Evolutionary conservation across 148 eudicot genomes (phyloP).

Genomic region (Cornus controversa): DNA sequence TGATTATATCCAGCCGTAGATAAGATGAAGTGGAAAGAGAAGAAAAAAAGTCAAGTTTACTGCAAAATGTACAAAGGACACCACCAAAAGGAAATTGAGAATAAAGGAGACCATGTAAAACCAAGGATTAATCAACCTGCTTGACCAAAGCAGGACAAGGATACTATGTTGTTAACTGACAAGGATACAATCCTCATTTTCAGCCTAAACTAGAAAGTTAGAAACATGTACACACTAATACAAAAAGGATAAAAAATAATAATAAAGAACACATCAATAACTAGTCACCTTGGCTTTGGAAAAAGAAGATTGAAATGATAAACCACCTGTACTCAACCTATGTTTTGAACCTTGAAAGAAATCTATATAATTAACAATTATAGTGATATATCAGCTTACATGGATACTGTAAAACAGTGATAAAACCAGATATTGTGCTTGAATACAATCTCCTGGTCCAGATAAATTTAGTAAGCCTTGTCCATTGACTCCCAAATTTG

Average conservation of each 20-base stretch:
- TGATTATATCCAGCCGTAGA: too few relatives aligned
- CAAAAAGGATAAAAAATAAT: neutral
- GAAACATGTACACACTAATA: neutral
- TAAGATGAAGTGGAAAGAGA: too few relatives aligned
- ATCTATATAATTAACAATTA: neutral
- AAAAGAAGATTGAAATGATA: neutral
- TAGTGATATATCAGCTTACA: constrained; percentile 48
- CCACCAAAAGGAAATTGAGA: too few relatives aligned
- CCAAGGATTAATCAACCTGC: neutral
- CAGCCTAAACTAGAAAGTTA: neutral
- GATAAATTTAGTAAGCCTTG: constrained; percentile 90
- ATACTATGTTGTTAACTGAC: neutral
- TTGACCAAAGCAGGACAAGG: neutral
- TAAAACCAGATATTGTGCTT: constrained; percentile 90
- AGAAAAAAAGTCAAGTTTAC: too few relatives aligned
- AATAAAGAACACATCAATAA: neutral
- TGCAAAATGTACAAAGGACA: too few relatives aligned
- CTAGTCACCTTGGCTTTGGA: neutral
- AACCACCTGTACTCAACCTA: neutral
- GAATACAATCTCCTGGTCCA: constrained; percentile 89
- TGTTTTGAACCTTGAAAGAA: neutral
- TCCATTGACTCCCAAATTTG: constrained; percentile 95
- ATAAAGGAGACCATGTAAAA: too few relatives aligned
- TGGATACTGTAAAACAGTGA: constrained; percentile 86
- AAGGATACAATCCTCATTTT: neutral